Conservation (phyloP, 495 filamentous ascomycete species). For the Trichoderma gamsii region DNA sequence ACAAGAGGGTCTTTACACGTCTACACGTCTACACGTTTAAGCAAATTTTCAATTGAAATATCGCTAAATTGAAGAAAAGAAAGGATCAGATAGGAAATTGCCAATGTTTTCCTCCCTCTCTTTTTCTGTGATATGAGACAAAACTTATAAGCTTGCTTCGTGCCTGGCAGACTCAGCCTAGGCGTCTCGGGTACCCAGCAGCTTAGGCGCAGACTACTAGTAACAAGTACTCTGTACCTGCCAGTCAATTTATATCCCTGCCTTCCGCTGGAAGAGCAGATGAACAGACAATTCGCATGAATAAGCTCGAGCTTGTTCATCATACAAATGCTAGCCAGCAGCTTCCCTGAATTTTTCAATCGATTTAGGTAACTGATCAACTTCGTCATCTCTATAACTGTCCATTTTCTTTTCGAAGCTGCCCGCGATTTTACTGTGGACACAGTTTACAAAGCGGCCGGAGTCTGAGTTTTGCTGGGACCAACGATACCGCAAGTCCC, state of each 20-base stretch:
- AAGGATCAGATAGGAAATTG: too few relatives aligned
- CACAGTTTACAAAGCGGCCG: constrained; percentile 5
- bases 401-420: neutral
- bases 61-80: too few relatives aligned
- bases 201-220: too few relatives aligned
- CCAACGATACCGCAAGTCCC: neutral
- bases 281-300: too few relatives aligned
- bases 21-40: neutral
- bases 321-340: neutral
- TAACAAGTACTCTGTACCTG: too few relatives aligned
- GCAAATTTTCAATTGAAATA: neutral
- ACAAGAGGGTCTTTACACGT: neutral
- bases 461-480: neutral
- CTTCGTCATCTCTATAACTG: neutral
- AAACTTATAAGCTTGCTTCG: neutral
- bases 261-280: too few relatives aligned
- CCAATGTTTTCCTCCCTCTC: too few relatives aligned
- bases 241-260: too few relatives aligned
- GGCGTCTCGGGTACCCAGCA: too few relatives aligned
- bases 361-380: neutral
- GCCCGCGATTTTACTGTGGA: neutral
- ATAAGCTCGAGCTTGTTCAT: neutral
- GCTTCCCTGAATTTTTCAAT: neutral
- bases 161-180: too few relatives aligned
- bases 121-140: too few relatives aligned